Evolutionary conservation across 2,329 filamentous ascomycete genomes (phyloP).

Genomic region (Bipolaris zeicola): DNA sequence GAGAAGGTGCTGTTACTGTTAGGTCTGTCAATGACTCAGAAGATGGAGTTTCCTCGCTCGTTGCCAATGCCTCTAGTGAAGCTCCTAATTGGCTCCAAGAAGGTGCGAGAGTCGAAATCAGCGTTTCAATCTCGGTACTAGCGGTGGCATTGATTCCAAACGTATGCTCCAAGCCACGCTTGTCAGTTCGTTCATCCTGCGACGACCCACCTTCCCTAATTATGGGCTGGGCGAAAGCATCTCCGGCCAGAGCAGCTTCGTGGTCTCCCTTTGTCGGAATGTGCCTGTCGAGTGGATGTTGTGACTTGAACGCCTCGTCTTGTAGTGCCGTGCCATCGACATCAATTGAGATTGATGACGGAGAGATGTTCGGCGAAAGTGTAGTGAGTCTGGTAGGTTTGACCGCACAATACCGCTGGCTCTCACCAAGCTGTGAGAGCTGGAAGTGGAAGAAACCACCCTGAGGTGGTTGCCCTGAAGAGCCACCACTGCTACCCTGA

Average conservation of each 20-base stretch:
- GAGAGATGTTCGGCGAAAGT: constrained; percentile 19
- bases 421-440: constrained; percentile 29
- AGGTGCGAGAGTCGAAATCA: background rate
- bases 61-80: background rate
- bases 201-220: background rate
- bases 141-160: background rate
- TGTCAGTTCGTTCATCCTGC: background rate
- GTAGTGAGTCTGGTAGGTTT: constrained; percentile 16
- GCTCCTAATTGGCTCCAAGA: background rate
- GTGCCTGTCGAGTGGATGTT: constrained; percentile 19
- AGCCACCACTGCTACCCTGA: constrained; percentile 20
- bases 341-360: constrained; percentile 8
- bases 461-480: constrained; percentile 18
- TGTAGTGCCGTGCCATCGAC: background rate
- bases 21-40: background rate
- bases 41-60: background rate
- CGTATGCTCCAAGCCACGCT: background rate
- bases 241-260: constrained; percentile 38
- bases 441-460: constrained; percentile 44
- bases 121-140: background rate
- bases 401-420: constrained; percentile 17
- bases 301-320: constrained; percentile 1
- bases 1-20: background rate
- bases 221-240: constrained; percentile 39
- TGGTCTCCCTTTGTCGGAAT: constrained; percentile 28